A percentile compares a stretch with the other conserved stretches of the same genome.
Conservation (phyloP, 345 rosid genomes). For the Citrus unshiu region DNA sequence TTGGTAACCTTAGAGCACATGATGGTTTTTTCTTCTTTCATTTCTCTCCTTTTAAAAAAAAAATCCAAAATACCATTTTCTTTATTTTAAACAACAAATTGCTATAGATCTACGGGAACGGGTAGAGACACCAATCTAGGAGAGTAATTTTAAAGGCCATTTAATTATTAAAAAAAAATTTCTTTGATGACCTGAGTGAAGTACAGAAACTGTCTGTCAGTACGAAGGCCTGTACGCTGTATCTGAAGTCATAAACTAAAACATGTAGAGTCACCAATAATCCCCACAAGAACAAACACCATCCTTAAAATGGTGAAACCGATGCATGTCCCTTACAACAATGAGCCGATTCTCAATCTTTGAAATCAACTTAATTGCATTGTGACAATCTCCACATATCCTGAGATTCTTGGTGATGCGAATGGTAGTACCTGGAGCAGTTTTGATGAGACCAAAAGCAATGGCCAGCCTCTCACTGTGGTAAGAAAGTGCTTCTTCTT, state of each 20-base stretch:
- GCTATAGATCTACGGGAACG: not conserved
- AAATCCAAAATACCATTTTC: not conserved
- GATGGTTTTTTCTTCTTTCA: not conserved
- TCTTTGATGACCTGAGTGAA: not conserved
- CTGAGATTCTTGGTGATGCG: conserved; percentile 3
- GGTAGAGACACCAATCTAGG: not conserved
- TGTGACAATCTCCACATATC: conserved; percentile 9
- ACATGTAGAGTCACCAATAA: not conserved
- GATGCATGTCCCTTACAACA: not conserved
- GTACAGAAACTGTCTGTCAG: too few species aligned
- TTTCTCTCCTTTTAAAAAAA: too few species aligned
- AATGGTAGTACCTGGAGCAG: conserved; percentile 9
- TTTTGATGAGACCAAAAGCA: conserved; percentile 5
- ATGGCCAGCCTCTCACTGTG: conserved; percentile 6
- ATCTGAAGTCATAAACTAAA: not conserved
- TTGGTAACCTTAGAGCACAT: not conserved
- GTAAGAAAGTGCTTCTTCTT: not conserved
- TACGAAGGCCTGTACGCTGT: not conserved
- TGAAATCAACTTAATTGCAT: not conserved
- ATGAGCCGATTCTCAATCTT: conserved; percentile 1
- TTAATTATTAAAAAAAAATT: not conserved
- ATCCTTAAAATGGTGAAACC: conserved; percentile 6
- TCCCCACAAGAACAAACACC: conserved; percentile 4
- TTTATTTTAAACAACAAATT: not conserved
- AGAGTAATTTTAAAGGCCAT: not conserved